Conservation (phyloP, 2,329 filamentous ascomycete genomes). For the Remersonia thermophila region DNA sequence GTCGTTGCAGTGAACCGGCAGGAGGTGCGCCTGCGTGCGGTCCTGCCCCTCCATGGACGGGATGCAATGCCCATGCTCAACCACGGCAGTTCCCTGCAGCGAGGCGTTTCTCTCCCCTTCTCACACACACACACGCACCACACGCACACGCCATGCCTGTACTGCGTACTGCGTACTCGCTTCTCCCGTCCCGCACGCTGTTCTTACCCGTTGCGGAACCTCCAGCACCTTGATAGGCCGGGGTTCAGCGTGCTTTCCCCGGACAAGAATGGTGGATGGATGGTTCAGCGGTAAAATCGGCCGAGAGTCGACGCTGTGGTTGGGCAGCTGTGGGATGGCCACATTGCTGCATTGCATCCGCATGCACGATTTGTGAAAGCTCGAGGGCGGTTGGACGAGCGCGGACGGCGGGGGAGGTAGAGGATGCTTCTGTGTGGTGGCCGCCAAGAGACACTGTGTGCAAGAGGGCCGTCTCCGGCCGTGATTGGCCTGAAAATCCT, state of each 20-base stretch:
- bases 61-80: too few relatives aligned
- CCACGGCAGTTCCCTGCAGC: too few relatives aligned
- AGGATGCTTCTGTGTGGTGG: conserved; percentile 1
- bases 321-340: conserved; percentile 17
- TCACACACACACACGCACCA: too few relatives aligned
- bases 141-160: not conserved
- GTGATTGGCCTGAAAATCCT: conserved; percentile 22
- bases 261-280: not conserved
- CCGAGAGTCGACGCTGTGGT: conserved; percentile 20
- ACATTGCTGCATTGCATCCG: conserved; percentile 11
- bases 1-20: not conserved
- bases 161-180: not conserved
- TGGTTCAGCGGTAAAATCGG: conserved; percentile 18
- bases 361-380: conserved; percentile 1
- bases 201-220: too few relatives aligned
- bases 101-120: too few relatives aligned
- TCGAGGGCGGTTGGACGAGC: conserved; percentile 1
- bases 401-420: not conserved
- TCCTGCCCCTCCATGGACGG: too few relatives aligned
- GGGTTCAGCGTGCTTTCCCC: too few relatives aligned
- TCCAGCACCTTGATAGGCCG: conserved; percentile 7
- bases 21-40: too few relatives aligned
- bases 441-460: conserved; percentile 7
- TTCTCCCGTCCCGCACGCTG: not conserved
- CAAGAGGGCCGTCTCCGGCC: conserved; percentile 9